These are phyloP conservation scores for Phallus indusiatus DNA, from an alignment of 768 basidiomycete genomes.

Conservation along the genomic window DNA sequence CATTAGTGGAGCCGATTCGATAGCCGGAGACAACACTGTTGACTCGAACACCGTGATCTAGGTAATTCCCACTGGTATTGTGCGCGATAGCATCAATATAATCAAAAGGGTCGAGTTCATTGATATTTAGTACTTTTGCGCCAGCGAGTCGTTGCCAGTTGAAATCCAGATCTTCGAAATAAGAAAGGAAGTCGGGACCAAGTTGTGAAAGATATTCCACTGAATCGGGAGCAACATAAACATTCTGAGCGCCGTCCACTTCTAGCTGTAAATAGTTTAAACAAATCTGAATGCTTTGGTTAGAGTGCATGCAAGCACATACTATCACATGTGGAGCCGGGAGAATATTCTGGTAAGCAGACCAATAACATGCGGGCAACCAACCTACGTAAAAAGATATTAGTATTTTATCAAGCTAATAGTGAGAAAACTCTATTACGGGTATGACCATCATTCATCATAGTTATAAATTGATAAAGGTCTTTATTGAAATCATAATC, in stretches of 20 bases:
- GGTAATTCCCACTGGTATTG: slow-evolving; percentile 53
- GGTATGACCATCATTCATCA: slow-evolving; percentile 59
- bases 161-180: slow-evolving; percentile 40
- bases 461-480: slow-evolving; percentile 43
- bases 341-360: slow-evolving; percentile 28
- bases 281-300: slow-evolving; percentile 31
- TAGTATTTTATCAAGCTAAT: background rate
- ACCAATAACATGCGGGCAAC: slow-evolving; percentile 47
- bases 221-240: slow-evolving; percentile 47
- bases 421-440: slow-evolving; percentile 25
- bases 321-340: slow-evolving; percentile 11
- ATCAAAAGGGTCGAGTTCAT: slow-evolving; percentile 40
- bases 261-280: slow-evolving; percentile 31
- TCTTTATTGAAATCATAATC: slow-evolving; percentile 58
- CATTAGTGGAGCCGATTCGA: slow-evolving; percentile 30
- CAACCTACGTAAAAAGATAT: slow-evolving; percentile 29
- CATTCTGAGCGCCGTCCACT: slow-evolving; percentile 32
- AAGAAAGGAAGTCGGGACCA: slow-evolving; percentile 35
- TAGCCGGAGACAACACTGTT: slow-evolving; percentile 57
- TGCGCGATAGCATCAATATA: slow-evolving; percentile 49
- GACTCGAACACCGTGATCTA: slow-evolving; percentile 54
- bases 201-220: slow-evolving; percentile 40
- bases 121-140: slow-evolving; percentile 45
- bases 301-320: slow-evolving; percentile 11
- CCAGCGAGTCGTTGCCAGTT: slow-evolving; percentile 55